These are phyloP conservation scores for Clonostachys chloroleuca DNA, from an alignment of 2,329 filamentous ascomycete species.

Conservation along the genomic window DNA sequence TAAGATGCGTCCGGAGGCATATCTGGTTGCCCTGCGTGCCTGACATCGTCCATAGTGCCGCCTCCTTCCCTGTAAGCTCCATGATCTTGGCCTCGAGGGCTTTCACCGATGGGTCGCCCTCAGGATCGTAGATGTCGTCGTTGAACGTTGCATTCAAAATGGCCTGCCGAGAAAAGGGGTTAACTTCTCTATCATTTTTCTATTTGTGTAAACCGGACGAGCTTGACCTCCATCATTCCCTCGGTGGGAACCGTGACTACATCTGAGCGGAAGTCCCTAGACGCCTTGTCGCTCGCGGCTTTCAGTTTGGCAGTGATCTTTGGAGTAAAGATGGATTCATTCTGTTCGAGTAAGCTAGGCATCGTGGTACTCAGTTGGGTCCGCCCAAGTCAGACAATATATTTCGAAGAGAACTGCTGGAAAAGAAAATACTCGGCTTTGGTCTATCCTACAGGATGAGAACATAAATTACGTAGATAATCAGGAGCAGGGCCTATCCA, in stretches of 20 bases:
- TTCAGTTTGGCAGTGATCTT: conserved; percentile 3
- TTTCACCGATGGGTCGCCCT: conserved; percentile 16
- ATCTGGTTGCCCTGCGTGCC: conserved; percentile 19
- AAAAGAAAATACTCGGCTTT: no score
- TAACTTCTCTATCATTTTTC: neutral
- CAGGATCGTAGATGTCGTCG: conserved; percentile 17
- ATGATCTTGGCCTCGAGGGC: conserved; percentile 12
- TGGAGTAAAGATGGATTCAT: conserved; percentile 3
- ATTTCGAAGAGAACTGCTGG: no score
- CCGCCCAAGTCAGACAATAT: no score
- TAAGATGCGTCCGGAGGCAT: conserved; percentile 16
- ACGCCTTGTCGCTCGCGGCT: conserved; percentile 8
- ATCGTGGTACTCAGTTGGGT: neutral
- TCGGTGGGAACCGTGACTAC: conserved; percentile 16
- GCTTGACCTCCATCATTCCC: conserved; percentile 14
- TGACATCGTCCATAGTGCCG: conserved; percentile 15
- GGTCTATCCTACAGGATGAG: no score
- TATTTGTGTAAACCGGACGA: neutral
- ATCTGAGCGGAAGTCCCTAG: conserved; percentile 17
- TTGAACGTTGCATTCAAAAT: conserved; percentile 17
- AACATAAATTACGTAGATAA: no score
- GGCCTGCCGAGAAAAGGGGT: conserved; percentile 3
- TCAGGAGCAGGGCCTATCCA: no score
- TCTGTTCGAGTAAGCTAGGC: neutral
- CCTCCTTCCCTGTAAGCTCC: conserved; percentile 16